Evolutionary conservation across 139 green algal species (phyloP).

Genomic region (Chlorella ohadii): DNA sequence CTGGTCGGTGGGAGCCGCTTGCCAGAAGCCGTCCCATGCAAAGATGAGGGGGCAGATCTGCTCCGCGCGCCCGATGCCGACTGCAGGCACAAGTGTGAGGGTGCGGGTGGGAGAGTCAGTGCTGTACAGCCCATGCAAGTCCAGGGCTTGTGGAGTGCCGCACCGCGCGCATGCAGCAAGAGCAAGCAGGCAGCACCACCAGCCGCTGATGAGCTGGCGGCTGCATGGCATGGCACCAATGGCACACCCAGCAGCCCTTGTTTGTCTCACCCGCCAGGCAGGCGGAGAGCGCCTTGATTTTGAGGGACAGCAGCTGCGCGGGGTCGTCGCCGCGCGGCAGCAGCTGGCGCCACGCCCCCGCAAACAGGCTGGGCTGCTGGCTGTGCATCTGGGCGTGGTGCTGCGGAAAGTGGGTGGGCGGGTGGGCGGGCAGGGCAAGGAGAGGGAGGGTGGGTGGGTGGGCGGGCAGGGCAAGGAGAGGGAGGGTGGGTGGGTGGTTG

Average conservation of each 20-base stretch:
- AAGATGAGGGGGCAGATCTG: slow-evolving; percentile 31
- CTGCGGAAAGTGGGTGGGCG: not conserved
- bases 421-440: too few species aligned
- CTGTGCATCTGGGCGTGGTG: slow-evolving; percentile 32
- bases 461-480: too few species aligned
- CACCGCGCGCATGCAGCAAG: not conserved
- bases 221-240: too few species aligned
- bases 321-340: slow-evolving; percentile 29
- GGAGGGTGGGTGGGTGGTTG: too few species aligned
- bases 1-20: slow-evolving; percentile 17
- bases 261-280: slow-evolving; percentile 32
- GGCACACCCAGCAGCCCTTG: too few species aligned
- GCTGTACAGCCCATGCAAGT: too few species aligned
- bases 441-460: too few species aligned
- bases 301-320: slow-evolving; percentile 35
- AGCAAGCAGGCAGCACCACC: too few species aligned
- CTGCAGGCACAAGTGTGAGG: not conserved
- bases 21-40: slow-evolving; percentile 38
- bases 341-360: slow-evolving; percentile 37
- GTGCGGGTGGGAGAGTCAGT: too few species aligned
- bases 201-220: too few species aligned
- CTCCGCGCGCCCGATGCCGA: slow-evolving; percentile 23
- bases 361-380: slow-evolving; percentile 29
- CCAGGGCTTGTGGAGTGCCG: not conserved
- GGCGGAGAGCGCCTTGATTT: slow-evolving; percentile 35